Percentiles rank a stretch among this genome's conserved stretches.
Evolutionary conservation across 345 rosid genomes (phyloP).

Genomic region (Eucalyptus paniculata): DNA sequence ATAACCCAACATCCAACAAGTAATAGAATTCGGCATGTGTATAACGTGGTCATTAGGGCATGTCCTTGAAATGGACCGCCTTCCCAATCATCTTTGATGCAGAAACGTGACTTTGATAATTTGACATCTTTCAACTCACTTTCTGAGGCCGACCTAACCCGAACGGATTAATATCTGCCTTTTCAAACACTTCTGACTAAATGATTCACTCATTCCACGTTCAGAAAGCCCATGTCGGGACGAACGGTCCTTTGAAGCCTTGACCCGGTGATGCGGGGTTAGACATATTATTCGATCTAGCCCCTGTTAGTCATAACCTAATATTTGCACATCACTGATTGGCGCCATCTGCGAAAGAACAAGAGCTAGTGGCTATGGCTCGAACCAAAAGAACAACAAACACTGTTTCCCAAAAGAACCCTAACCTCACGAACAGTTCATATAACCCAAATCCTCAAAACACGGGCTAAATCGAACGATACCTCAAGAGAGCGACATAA

Average conservation of each 20-base stretch:
- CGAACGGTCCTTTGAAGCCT: neutral
- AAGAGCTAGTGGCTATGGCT: neutral
- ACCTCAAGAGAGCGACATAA: neutral
- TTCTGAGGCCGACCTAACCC: neutral
- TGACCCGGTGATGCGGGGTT: neutral
- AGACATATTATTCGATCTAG: neutral
- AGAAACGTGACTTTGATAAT: neutral
- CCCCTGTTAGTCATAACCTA: neutral
- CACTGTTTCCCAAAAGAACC: neutral
- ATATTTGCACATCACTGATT: neutral
- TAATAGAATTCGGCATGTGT: neutral
- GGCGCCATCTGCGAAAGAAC: neutral
- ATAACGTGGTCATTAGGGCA: neutral
- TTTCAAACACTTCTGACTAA: neutral
- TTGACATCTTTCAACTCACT: neutral
- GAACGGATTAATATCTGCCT: neutral
- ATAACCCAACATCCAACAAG: neutral
- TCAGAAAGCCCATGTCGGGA: neutral
- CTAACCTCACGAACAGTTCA: neutral
- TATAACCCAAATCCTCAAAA: neutral
- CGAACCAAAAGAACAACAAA: neutral
- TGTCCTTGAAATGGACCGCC: neutral
- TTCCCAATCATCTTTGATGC: neutral
- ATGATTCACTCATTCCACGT: neutral
- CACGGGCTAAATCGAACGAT: neutral